phyloP scores from a whole-genome alignment of 1,139 yeast genomes.

The Saccharomyces hybrid region DNA sequence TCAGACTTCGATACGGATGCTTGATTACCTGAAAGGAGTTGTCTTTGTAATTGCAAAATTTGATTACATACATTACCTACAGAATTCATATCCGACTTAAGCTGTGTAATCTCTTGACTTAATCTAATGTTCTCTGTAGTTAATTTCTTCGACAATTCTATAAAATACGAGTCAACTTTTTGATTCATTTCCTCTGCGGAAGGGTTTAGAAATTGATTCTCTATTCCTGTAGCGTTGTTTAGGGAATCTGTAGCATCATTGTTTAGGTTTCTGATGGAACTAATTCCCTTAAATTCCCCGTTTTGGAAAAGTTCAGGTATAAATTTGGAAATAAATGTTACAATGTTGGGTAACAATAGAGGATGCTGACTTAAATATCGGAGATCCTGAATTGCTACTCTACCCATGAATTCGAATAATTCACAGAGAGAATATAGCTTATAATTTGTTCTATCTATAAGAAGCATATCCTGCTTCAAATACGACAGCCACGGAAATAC shows the following conservation, averaged over 20 bases:
- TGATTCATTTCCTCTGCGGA: slow-evolving; percentile 1
- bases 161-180: slow-evolving; percentile 20
- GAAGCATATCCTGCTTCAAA: slow-evolving; percentile 24
- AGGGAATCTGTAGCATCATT: background rate
- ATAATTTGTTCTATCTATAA: slow-evolving; percentile 29
- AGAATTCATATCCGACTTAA: slow-evolving; percentile 23
- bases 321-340: slow-evolving; percentile 21
- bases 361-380: slow-evolving; percentile 21
- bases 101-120: slow-evolving; percentile 24
- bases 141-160: slow-evolving; percentile 23
- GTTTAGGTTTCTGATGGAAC: background rate
- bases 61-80: slow-evolving; percentile 25
- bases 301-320: slow-evolving; percentile 23
- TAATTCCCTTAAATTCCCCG: slow-evolving; percentile 14
- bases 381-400: slow-evolving; percentile 27
- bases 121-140: slow-evolving; percentile 28
- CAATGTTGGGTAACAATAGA: slow-evolving; percentile 21
- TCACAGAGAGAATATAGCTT: slow-evolving; percentile 28
- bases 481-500: slow-evolving; percentile 30
- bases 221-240: slow-evolving; percentile 4
- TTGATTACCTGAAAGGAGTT: slow-evolving; percentile 7
- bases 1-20: background rate
- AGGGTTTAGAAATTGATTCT: background rate
- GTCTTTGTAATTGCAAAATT: slow-evolving; percentile 24
- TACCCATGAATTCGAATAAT: slow-evolving; percentile 29